Evolutionary conservation across 2,329 filamentous ascomycete genomes (phyloP), one percentile per base, ranked within the genome.

Genomic region (Cercospora sp.): DNA sequence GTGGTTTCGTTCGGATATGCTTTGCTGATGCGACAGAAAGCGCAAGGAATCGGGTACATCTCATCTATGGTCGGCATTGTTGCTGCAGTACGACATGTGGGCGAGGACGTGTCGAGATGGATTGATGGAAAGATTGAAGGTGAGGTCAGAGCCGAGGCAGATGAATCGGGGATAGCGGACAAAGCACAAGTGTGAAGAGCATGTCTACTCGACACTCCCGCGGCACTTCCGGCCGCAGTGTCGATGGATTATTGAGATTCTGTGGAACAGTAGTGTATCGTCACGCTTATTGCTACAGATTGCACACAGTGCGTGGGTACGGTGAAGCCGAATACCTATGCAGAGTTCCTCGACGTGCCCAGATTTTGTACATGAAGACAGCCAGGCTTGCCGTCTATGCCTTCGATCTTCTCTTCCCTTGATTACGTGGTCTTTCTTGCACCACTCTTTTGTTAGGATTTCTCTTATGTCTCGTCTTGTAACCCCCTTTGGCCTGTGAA

Each of bases 391-490:
- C 16, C 13, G 23, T 66, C 70, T 74, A 76, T 63, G 73, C 74
- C 69, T 75, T 75, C 53, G 73, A 89, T 75, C 86, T 83, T 77
- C 94, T 88, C 85, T 94, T 96, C 81, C 94, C 94, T 82, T 97
- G 91, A 84, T 97, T 98, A 76, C 95, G 90, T 66, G 88, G 87
- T 75, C 94, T 88, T 68, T 93, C 87, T 71, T 90, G 88, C 59
- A 98, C 93, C 71, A 99, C 91, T 83, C 91, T 94, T 79, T 91
- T 95, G 85, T 98, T 97, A 82, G 91, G 83, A 80, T 97, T 97
- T 82, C 90, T 87, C 84, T 91, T 96, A 75, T 89, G 88, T 73
- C 94, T 88, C 58, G 94, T 97, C 87, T 97, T 98, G 88, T 90
- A 97, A 71, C 91, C 91, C 79, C 90, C 89, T 86, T 94, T 94